These are phyloP conservation scores for Nevesoporus exiguus DNA, from an alignment of 768 basidiomycete genomes.

Conservation along the genomic window DNA sequence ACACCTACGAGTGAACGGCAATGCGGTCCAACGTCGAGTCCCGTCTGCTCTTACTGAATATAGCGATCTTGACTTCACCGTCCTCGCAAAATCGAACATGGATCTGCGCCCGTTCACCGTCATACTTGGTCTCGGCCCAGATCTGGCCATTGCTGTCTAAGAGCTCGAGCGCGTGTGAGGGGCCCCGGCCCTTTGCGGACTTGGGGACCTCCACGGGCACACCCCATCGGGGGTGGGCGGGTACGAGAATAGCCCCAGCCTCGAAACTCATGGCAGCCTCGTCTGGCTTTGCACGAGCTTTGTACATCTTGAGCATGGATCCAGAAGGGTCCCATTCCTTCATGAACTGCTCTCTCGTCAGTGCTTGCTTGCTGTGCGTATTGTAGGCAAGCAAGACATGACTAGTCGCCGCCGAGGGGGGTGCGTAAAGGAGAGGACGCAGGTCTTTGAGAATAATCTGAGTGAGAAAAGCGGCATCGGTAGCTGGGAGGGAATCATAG, in stretches of 20 bases:
- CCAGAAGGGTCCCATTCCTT: conserved; percentile 62
- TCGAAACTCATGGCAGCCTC: conserved; percentile 49
- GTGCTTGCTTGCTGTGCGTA: conserved; percentile 47
- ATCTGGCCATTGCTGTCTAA: conserved; percentile 34
- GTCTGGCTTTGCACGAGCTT: conserved; percentile 54
- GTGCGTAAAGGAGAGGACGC: conserved; percentile 71
- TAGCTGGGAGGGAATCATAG: conserved; percentile 56
- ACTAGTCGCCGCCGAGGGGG: conserved; percentile 44
- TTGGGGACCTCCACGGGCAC: conserved; percentile 77
- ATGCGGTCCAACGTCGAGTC: conserved; percentile 76
- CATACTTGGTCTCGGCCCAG: conserved; percentile 93
- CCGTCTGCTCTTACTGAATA: conserved; percentile 86
- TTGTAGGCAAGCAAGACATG: conserved; percentile 55
- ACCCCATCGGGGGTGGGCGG: conserved; percentile 47
- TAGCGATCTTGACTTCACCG: conserved; percentile 50
- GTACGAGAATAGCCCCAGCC: conserved; percentile 22
- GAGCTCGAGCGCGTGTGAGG: conserved; percentile 50
- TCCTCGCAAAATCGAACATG: conserved; percentile 57
- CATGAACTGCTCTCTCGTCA: conserved; percentile 67
- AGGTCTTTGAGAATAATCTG: conserved; percentile 91
- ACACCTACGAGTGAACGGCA: conserved; percentile 51
- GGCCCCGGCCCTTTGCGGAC: conserved; percentile 68
- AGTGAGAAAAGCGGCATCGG: conserved; percentile 65
- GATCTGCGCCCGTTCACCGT: conserved; percentile 92
- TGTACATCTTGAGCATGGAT: conserved; percentile 52